A percentile compares a stretch with the other conserved stretches of the same genome.
phyloP scores from a whole-genome alignment of 2,329 filamentous ascomycete species.

The Macrophomina phaseolina region DNA sequence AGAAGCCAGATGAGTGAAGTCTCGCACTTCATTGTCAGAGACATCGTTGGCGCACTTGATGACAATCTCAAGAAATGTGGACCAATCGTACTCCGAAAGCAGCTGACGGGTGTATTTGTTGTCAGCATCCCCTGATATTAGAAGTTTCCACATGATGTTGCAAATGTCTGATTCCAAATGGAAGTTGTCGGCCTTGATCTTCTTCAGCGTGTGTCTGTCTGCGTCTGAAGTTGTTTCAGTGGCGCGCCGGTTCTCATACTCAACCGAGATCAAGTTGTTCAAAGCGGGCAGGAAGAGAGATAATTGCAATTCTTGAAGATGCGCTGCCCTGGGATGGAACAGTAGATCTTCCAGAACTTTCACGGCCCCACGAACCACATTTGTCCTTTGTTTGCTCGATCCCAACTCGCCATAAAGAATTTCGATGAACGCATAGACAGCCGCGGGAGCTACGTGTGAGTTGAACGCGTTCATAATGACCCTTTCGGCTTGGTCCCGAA shows the following conservation, averaged over 20 bases:
- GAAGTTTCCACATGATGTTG: constrained; percentile 25
- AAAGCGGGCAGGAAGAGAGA: constrained; percentile 28
- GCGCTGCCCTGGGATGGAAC: constrained; percentile 23
- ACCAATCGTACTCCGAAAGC: constrained; percentile 23
- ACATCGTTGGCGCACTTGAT: constrained; percentile 24
- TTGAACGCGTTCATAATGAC: constrained; percentile 72
- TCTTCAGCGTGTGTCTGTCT: constrained; percentile 1
- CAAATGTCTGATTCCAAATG: constrained; percentile 25
- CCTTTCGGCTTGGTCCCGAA: constrained; percentile 71
- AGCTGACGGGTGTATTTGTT: constrained; percentile 25
- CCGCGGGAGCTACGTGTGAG: constrained; percentile 75
- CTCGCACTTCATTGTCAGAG: constrained; percentile 20
- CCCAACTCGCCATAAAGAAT: constrained; percentile 56
- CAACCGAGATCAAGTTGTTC: constrained; percentile 20
- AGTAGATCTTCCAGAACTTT: constrained; percentile 55
- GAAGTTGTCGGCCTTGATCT: constrained; percentile 23
- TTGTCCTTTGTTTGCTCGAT: constrained; percentile 40
- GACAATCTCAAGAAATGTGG: constrained; percentile 20
- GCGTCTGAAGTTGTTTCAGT: constrained; percentile 6
- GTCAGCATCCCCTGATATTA: constrained; percentile 9
- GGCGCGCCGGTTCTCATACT: constrained; percentile 9
- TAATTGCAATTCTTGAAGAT: constrained; percentile 28
- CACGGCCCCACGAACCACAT: constrained; percentile 63
- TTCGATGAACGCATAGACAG: constrained; percentile 69
- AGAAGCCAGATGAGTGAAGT: constrained; percentile 30